Conservation (phyloP, 2,329 filamentous ascomycete genomes). For the Hypoxylon sp. region DNA sequence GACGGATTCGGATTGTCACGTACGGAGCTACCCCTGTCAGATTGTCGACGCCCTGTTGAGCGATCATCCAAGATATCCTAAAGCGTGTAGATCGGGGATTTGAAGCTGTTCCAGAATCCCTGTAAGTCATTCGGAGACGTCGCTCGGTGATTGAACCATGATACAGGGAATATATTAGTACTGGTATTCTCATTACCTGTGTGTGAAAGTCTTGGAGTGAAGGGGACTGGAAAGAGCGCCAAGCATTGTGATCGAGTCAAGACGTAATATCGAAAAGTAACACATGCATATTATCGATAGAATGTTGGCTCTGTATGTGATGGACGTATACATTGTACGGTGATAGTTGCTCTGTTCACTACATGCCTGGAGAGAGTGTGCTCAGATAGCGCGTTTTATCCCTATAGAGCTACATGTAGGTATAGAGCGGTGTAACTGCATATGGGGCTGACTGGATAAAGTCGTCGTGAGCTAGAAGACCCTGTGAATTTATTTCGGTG, state of each 20-base stretch:
- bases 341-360: neutral
- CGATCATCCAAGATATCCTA: slow-evolving; percentile 36
- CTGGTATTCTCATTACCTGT: slow-evolving; percentile 1
- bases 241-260: slow-evolving; percentile 1
- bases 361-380: neutral
- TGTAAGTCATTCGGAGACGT: neutral
- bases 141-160: slow-evolving; percentile 6
- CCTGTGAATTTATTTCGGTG: neutral
- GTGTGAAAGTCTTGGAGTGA: neutral
- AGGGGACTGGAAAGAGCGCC: neutral
- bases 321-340: neutral
- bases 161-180: slow-evolving; percentile 10
- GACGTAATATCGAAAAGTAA: slow-evolving; percentile 4
- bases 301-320: neutral
- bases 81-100: slow-evolving; percentile 34
- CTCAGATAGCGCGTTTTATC: too few relatives aligned
- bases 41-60: slow-evolving; percentile 15
- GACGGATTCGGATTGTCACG: slow-evolving; percentile 34
- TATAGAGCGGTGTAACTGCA: neutral
- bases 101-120: slow-evolving; percentile 18
- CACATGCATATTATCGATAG: too few relatives aligned
- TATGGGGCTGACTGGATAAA: slow-evolving; percentile 4
- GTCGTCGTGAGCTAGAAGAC: neutral
- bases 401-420: neutral
- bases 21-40: slow-evolving; percentile 39